Conservation (phyloP, 768 basidiomycete genomes). For the Sporobolomyces roseus region DNA sequence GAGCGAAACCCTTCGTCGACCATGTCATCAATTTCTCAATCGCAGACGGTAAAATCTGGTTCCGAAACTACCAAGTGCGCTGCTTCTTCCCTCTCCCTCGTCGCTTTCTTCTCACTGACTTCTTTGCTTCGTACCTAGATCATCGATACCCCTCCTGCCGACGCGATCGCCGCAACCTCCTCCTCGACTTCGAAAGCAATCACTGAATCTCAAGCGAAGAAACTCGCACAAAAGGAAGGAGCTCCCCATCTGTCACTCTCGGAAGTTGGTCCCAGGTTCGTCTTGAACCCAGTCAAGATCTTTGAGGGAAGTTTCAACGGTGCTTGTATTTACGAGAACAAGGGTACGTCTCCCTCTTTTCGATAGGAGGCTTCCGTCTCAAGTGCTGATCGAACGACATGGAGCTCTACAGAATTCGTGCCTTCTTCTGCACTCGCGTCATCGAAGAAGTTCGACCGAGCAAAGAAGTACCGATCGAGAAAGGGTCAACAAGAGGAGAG, state of each 20-base stretch:
- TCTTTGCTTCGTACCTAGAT: slow-evolving; percentile 56
- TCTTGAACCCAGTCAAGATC: slow-evolving; percentile 92
- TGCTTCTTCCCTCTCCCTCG: not conserved
- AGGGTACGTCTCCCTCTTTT: slow-evolving; percentile 58
- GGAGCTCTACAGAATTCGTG: slow-evolving; percentile 77
- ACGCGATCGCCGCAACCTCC: slow-evolving; percentile 25
- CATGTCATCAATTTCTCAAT: slow-evolving; percentile 95
- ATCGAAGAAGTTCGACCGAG: slow-evolving; percentile 64
- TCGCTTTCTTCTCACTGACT: not conserved
- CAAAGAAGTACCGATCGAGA: slow-evolving; percentile 72
- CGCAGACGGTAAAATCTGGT: slow-evolving; percentile 95
- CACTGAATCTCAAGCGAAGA: slow-evolving; percentile 68
- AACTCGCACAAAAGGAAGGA: slow-evolving; percentile 55
- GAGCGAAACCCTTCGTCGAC: slow-evolving; percentile 94
- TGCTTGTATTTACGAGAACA: slow-evolving; percentile 90
- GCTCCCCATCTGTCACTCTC: slow-evolving; percentile 78
- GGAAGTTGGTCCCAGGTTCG: slow-evolving; percentile 96
- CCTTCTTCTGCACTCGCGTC: slow-evolving; percentile 78
- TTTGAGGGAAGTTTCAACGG: slow-evolving; percentile 97
- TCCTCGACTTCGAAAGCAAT: slow-evolving; percentile 63
- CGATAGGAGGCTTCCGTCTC: not conserved
- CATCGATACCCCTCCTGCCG: slow-evolving; percentile 56
- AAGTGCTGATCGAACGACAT: not conserved
- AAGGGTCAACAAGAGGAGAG: slow-evolving; percentile 73
- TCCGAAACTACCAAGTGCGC: slow-evolving; percentile 91